Evolutionary conservation across 2,329 filamentous ascomycete genomes (phyloP), one percentile per base, ranked within the genome.

Genomic region (Ophiostoma sp.): DNA sequence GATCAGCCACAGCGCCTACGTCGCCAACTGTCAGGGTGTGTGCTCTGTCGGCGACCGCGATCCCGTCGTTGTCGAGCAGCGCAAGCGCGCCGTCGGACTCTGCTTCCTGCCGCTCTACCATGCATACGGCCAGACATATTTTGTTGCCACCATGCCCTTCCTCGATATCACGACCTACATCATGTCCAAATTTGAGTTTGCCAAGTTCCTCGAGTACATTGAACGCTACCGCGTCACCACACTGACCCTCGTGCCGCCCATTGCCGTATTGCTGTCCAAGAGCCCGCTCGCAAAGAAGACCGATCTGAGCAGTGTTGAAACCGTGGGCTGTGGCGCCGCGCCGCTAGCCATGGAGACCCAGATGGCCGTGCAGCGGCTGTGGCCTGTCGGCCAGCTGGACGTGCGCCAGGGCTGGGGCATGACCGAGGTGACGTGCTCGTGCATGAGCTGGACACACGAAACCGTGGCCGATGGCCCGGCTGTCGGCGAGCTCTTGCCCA

Each of bases 71-170:
- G 77, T 81, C 64, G 76, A 77, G 55, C 79, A 79, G 69, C 74
- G 74, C 67, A 71, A 77, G 74, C 71, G 77, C 70, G 70, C 79
- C 73, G 71, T 80, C 74, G 73, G 80, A 69, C 79, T 94, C 8
- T 88, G 87, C 74, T 90, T 92, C 76, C 80, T 95, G 27, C 92
- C 92, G 0, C 86, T 93, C 79, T 93, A 90, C 74, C 89, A 92
- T 75, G 88, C 88, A 12, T 89, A 86, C 76, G 87, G 84, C 7
- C 92, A 95, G 79, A 88, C 87, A 4, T 85, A 87, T 72, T 92
- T 88, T 75, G 83, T 88, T 74, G 85, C 87, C 65, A 85, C 81
- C 67, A 81, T 82, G 9, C 80, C 85, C 1, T 82, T 83, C 64
- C 76, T 84, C 60, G 79, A 81, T n/a, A 78, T 87, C 1, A 88